Evolutionary conservation across 2,329 filamentous ascomycete species (phyloP).

Genomic region (Nemania sp.): DNA sequence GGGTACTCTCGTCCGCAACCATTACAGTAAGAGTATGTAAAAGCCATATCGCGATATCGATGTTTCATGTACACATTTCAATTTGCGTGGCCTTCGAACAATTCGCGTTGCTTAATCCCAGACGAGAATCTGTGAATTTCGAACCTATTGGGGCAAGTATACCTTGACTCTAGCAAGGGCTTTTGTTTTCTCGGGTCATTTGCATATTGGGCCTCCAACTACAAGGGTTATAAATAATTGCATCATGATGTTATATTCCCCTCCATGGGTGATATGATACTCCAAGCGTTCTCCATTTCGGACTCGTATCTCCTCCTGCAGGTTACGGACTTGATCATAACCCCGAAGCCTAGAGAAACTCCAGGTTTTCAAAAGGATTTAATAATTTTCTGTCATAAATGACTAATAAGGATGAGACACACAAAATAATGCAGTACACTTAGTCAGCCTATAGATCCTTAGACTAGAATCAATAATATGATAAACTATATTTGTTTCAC

Average conservation of each 20-base stretch:
- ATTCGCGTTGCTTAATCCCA: neutral
- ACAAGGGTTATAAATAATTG: neutral
- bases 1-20: neutral
- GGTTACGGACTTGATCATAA: neutral
- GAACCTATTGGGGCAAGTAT: neutral
- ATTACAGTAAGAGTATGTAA: neutral
- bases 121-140: neutral
- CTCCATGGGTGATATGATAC: neutral
- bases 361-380: too few species aligned
- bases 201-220: too few species aligned
- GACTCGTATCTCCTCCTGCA: neutral
- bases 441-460: too few species aligned
- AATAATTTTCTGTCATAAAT: too few species aligned
- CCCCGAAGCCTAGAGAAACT: neutral
- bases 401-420: too few species aligned
- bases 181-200: too few species aligned
- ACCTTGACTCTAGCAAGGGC: neutral
- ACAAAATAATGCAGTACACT: too few species aligned
- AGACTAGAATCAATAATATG: too few species aligned
- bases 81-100: neutral
- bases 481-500: too few species aligned
- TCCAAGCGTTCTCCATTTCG: neutral
- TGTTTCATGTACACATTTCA: neutral
- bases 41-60: neutral
- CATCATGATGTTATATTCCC: conserved; percentile 1